Evolutionary conservation across 2,329 filamentous ascomycete genomes (phyloP).

Genomic region (Cladosporium sphaerospermum): DNA sequence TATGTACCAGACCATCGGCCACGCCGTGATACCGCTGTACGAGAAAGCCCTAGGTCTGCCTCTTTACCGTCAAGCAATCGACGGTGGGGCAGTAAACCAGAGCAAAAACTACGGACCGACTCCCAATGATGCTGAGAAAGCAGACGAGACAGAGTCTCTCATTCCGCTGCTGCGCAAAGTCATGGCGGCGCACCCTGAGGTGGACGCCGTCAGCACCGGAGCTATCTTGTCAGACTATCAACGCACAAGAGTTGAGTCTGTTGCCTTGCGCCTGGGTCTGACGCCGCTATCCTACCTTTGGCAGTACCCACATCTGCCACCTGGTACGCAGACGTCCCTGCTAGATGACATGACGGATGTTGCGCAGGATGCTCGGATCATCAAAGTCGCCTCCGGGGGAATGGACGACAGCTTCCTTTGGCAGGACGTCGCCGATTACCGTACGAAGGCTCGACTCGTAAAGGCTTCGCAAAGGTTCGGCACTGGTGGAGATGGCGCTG

Average conservation of each 20-base stretch:
- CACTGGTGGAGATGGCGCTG: constrained; percentile 56
- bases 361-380: constrained; percentile 78
- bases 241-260: constrained; percentile 87
- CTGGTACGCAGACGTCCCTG: constrained; percentile 46
- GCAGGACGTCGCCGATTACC: constrained; percentile 62
- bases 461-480: constrained; percentile 63
- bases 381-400: constrained; percentile 91
- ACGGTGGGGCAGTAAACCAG: constrained; percentile 63
- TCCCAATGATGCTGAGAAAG: constrained; percentile 24
- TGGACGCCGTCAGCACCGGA: constrained; percentile 81
- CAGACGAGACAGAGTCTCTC: constrained; percentile 86
- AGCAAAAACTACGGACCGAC: constrained; percentile 59
- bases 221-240: constrained; percentile 95
- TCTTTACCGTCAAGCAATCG: constrained; percentile 73
- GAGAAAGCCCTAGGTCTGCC: constrained; percentile 71
- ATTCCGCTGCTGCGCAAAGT: constrained; percentile 66
- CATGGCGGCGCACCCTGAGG: constrained; percentile 63
- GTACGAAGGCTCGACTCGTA: constrained; percentile 42
- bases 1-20: constrained; percentile 99
- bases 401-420: constrained; percentile 76
- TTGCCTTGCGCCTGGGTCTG: constrained; percentile 77
- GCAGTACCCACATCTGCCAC: constrained; percentile 75
- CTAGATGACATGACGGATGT: constrained; percentile 74
- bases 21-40: constrained; percentile 80
- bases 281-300: constrained; percentile 81